Percentiles rank a stretch among this genome's conserved stretches.
Evolutionary conservation across 352 stramenopile species (phyloP).

Genomic region (Globisporangium cylindrosporum): DNA sequence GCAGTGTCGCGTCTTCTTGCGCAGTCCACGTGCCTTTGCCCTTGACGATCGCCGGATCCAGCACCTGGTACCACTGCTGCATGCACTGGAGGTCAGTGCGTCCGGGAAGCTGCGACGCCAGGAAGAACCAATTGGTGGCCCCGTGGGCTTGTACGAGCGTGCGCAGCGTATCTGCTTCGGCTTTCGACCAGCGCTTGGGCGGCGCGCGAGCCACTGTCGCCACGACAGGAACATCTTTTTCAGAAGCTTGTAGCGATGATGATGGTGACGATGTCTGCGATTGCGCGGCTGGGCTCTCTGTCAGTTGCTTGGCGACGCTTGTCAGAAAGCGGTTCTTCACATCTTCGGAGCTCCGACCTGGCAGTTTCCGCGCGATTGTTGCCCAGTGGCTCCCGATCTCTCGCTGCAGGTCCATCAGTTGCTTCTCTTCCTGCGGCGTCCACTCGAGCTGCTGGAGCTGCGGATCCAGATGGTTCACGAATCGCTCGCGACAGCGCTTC

Average conservation of each 20-base stretch:
- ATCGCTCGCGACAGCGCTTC: conserved; percentile 75
- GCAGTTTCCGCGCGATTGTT: conserved; percentile 28
- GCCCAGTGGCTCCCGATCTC: conserved; percentile 35
- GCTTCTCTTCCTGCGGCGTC: conserved; percentile 44
- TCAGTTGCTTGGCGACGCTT: conserved; percentile 18
- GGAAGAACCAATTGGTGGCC: conserved; percentile 66
- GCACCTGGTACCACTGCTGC: conserved; percentile 72
- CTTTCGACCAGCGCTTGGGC: conserved; percentile 19
- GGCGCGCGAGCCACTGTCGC: not conserved
- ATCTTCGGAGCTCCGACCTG: conserved; percentile 41
- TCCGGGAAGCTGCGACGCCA: conserved; percentile 64
- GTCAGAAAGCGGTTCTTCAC: conserved; percentile 53
- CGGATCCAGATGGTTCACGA: conserved; percentile 61
- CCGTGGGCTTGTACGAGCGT: conserved; percentile 43
- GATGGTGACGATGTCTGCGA: not conserved
- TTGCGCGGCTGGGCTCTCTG: not conserved
- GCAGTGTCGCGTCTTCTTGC: conserved; percentile 44
- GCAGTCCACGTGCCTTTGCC: conserved; percentile 54
- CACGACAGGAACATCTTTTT: not conserved
- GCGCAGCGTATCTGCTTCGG: conserved; percentile 34
- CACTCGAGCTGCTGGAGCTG: conserved; percentile 29
- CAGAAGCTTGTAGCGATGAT: not conserved
- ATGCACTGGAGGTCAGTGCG: conserved; percentile 74
- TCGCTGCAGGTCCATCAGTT: conserved; percentile 32
- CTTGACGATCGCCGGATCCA: conserved; percentile 50